These are phyloP conservation scores for Mitragyna speciosa DNA, from an alignment of 257 asterid genomes.

Conservation along the genomic window DNA sequence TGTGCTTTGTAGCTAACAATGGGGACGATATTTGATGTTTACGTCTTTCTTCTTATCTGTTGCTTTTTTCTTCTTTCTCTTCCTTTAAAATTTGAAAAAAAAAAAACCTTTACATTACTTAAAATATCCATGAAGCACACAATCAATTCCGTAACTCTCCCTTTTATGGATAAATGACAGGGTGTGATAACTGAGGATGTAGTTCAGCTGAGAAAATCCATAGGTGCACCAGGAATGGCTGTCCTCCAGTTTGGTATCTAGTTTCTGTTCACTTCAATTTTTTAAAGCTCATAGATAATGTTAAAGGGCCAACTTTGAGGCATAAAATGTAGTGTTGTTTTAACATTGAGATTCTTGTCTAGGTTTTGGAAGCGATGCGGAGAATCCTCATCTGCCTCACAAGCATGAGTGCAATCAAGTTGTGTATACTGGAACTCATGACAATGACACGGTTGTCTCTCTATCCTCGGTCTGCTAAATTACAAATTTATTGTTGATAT, in stretches of 20 bases:
- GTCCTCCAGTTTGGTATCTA: constrained; percentile 92
- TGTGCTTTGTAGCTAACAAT: background rate
- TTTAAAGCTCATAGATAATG: background rate
- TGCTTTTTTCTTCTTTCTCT: background rate
- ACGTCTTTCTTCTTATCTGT: background rate
- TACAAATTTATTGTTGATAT: background rate
- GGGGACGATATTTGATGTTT: background rate
- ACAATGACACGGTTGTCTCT: constrained; percentile 82
- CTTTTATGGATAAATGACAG: constrained; percentile 40
- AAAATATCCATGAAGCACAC: background rate
- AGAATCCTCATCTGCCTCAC: constrained; percentile 94
- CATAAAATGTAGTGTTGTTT: background rate
- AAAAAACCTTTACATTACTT: too few relatives aligned
- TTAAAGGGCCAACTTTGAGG: background rate
- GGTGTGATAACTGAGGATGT: constrained; percentile 96
- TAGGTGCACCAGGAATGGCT: constrained; percentile 99
- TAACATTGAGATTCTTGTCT: background rate
- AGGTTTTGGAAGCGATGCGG: constrained; percentile 98
- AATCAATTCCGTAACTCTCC: background rate
- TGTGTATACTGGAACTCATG: constrained; percentile 98
- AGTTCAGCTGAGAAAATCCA: constrained; percentile 81
- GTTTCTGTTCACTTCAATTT: constrained; percentile 12
- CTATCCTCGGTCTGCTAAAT: background rate
- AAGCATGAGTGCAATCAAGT: constrained; percentile 95
- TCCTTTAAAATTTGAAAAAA: background rate